Base-by-base conservation (phyloP, 129 eudicot species). In the Cynara cardunculus region DNA sequence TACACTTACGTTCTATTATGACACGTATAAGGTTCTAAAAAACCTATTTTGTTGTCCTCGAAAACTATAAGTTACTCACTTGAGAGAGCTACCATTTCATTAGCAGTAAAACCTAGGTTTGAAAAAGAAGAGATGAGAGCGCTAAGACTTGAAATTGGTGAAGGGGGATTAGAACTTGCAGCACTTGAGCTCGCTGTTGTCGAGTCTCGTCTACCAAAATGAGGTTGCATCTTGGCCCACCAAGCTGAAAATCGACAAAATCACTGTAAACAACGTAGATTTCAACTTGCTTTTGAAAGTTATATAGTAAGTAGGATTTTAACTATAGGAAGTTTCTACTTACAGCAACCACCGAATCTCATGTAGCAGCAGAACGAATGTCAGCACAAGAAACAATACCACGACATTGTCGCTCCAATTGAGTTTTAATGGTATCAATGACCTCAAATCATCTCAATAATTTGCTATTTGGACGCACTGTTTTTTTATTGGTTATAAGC, bases 31-130 rank as follows among this genome's bases (percentile, higher is more conserved):
- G 35, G 4, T 31, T 1, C 12, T 7, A 37, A 35, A 8, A 37
- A 37, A 37, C 44, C 12, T 37, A 37, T 37, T 37, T 35, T 37
- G 12, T 37, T 7, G 44, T 37, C 44, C 12, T 2, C 2, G 44
- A 7, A 37, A 37, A 37, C 44, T 46, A 14, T 14, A 46, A 14
- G 5, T 46, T 14, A 37, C 49, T 26, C 59, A 87, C 91, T 91
- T 73, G 94, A 90, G 18, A 90, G 86, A n/a, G 90, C 89, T 13
- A 90, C 68, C 91, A 90, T 84, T 73, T 90, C 94, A 13, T 84
- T 81, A 21, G 89, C 41, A 44, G 80, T 85, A 72, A 90, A 86
- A 27, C 90, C 91, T 79, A 79, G 68, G 80, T 76, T 79, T 7
- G 94, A 84, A 84, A 84, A 90, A 35, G 88, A 56, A 44, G 88